phyloP scores from a whole-genome alignment of 2,329 filamentous ascomycete species.

The Atkinsonella hypoxylon region DNA sequence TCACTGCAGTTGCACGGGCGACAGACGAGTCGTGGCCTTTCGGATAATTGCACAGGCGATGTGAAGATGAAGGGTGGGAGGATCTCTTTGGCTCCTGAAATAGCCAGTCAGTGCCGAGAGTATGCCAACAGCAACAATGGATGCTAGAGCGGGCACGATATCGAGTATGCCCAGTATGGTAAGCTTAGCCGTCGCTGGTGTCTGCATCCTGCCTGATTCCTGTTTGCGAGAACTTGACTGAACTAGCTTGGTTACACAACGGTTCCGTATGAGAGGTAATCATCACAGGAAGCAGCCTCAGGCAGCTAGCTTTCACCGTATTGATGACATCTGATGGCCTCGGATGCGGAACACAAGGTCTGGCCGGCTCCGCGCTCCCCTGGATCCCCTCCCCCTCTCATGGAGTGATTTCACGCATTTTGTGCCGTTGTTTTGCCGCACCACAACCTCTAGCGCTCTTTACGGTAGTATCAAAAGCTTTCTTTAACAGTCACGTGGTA shows the following conservation, averaged over 20 bases:
- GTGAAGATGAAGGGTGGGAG: conserved; percentile 11
- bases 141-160: conserved; percentile 9
- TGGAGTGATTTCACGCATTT: too few species aligned
- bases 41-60: conserved; percentile 13
- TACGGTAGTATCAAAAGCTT: too few species aligned
- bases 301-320: too few species aligned
- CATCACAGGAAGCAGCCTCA: too few species aligned
- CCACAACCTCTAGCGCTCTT: too few species aligned
- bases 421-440: too few species aligned
- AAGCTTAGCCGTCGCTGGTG: conserved; percentile 1
- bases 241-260: neutral
- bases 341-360: neutral
- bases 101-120: conserved; percentile 8
- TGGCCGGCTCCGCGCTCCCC: neutral
- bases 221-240: neutral
- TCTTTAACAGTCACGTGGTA: too few species aligned
- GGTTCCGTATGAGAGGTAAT: too few species aligned
- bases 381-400: too few species aligned
- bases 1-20: conserved; percentile 12
- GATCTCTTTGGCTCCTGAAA: conserved; percentile 8
- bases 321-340: neutral
- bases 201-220: neutral
- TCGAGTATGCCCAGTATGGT: conserved; percentile 9
- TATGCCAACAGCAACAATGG: conserved; percentile 7
- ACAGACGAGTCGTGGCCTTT: conserved; percentile 9